Base-by-base conservation (phyloP, 1,284 basidiomycete genomes). In the Irpex lacteus region DNA sequence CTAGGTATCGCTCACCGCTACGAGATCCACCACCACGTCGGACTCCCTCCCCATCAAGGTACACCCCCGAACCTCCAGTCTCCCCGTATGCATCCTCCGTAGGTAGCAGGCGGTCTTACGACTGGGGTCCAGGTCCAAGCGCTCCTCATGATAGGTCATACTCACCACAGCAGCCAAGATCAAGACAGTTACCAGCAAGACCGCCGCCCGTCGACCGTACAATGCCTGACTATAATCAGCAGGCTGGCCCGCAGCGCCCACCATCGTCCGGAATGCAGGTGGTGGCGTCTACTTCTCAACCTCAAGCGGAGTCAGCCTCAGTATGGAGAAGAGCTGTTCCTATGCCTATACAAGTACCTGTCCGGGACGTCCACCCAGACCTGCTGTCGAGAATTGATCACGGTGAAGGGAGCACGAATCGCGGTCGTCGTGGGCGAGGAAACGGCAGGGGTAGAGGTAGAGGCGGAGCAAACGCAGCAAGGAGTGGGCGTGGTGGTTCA, bases 321-420 rank as follows among this genome's bases (percentile, higher is more conserved):
- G 13, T 15, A 13, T 18, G 54, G 54, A 11, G 34, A 7, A n/a
- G 15, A 18, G 54, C 8, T 36, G 32, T 32, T 32, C 54, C 54
- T 56, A 11, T 18, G 18, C 26, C 34, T 26, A 37, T 56, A 56
- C 26, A 15, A 4, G 54, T 34, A 11, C 54, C 21, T 9, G 34
- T 11, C 26, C 32, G 54, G 34, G 58, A 36, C 5, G 56, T 18
- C 34, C 21, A 32, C 44, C 34, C 34, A 8, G 54, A 56, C 18
- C 55, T 68, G 47, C 52, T 68, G 44, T 55, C 37, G 15, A 65
- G 67, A 21, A 59, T 68, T 32, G 65, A 55, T 38, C 63, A 62
- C 63, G 53, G 49, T n/a, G 37, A 53, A 21, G 5, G 38, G 18
- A 47, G n/a, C 44, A 52, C 60, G 9, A n/a, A 50, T 15, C 38